phyloP scores from a whole-genome alignment of 176 grass and related monocot species.

The Raddia guianensis region DNA sequence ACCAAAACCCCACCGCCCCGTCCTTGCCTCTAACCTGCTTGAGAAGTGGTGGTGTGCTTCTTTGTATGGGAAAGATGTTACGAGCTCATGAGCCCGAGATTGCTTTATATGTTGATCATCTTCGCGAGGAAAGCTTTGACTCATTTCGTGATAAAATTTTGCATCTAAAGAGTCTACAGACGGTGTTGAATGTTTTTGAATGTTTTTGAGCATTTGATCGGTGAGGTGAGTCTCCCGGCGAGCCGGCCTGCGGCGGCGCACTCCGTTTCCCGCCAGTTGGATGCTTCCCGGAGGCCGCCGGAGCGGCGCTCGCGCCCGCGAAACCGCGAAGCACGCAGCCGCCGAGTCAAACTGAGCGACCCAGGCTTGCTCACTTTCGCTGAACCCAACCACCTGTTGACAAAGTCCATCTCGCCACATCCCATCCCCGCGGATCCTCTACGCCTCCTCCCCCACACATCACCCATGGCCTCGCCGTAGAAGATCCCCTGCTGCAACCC shows the following conservation, averaged over 20 bases:
- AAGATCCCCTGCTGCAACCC: neutral
- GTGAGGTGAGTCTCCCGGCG: neutral
- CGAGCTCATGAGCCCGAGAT: no score
- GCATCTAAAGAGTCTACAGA: neutral
- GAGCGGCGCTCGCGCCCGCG: neutral
- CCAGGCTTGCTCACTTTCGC: neutral
- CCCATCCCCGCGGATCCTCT: constrained; percentile 12
- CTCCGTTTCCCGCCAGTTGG: neutral
- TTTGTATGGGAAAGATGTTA: no score
- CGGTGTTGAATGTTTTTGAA: neutral
- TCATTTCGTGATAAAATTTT: no score
- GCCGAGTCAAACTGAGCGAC: constrained; percentile 33
- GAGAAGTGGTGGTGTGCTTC: no score
- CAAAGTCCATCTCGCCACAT: constrained; percentile 37
- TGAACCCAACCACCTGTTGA: constrained; percentile 37
- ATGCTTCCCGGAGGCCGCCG: constrained; percentile 44
- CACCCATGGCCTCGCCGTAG: neutral
- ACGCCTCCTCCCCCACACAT: accelerated
- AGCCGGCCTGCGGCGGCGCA: no score
- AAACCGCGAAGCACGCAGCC: neutral
- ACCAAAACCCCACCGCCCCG: no score
- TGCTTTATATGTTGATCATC: no score
- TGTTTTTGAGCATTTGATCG: neutral
- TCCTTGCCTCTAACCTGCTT: no score
- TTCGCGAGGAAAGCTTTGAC: no score